Percentiles rank a stretch among this genome's conserved stretches.
These are phyloP conservation scores for Neospermospora avenae DNA, from an alignment of 2,329 filamentous ascomycete species.

Conservation along the genomic window DNA sequence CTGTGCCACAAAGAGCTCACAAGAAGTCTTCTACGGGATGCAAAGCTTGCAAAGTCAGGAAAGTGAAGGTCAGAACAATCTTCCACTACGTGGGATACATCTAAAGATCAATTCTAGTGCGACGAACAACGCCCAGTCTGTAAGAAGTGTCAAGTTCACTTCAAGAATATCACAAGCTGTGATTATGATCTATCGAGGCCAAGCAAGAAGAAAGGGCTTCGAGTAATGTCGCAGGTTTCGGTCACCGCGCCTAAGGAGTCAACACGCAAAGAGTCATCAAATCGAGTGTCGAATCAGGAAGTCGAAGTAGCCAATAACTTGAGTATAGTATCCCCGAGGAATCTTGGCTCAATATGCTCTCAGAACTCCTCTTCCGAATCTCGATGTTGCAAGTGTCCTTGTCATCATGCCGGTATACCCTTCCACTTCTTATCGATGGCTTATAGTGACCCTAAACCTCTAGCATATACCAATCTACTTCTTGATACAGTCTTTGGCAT, in stretches of 20 bases:
- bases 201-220: background rate
- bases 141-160: constrained; percentile 19
- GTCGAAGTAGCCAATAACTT: background rate
- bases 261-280: background rate
- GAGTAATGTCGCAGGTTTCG: background rate
- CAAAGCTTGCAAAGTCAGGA: constrained; percentile 19
- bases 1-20: constrained; percentile 14
- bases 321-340: background rate
- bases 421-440: background rate
- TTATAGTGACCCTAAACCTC: background rate
- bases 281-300: no score
- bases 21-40: constrained; percentile 21
- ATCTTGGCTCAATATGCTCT: background rate
- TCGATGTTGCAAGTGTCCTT: constrained; percentile 5
- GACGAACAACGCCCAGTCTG: constrained; percentile 21
- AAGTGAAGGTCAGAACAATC: constrained; percentile 17
- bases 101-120: constrained; percentile 8
- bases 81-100: background rate
- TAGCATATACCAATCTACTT: constrained; percentile 14
- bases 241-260: background rate
- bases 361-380: background rate
- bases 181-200: constrained; percentile 9
- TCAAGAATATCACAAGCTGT: constrained; percentile 19
- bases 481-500: constrained; percentile 14
- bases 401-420: constrained; percentile 7